Conservation (phyloP, 139 green algal genomes). For the Picochlorum sp. region DNA sequence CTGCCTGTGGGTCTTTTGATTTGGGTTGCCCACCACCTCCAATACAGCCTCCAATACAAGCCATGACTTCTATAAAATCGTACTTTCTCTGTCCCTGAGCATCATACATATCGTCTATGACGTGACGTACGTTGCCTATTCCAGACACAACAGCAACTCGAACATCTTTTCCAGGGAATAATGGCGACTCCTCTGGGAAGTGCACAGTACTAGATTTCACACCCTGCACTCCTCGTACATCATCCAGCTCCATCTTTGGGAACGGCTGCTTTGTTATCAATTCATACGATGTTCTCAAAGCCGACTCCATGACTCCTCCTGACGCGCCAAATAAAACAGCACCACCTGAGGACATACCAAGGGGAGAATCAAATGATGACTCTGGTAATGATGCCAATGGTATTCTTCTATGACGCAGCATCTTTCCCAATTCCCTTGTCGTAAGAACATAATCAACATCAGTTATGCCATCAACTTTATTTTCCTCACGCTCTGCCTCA, state of each 20-base stretch:
- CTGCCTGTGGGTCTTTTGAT: constrained; percentile 39
- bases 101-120: constrained; percentile 36
- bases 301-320: constrained; percentile 66
- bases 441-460: constrained; percentile 68
- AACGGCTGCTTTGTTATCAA: constrained; percentile 29
- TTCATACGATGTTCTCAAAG: constrained; percentile 56
- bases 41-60: constrained; percentile 42
- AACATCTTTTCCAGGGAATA: constrained; percentile 19
- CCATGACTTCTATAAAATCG: constrained; percentile 51
- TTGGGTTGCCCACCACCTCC: constrained; percentile 61
- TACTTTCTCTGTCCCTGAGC: constrained; percentile 18
- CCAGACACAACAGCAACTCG: constrained; percentile 55
- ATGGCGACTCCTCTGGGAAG: constrained; percentile 14
- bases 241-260: constrained; percentile 19
- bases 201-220: constrained; percentile 45
- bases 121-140: constrained; percentile 56
- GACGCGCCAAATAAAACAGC: constrained; percentile 55
- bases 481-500: constrained; percentile 48
- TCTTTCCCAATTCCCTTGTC: constrained; percentile 47
- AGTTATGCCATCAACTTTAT: constrained; percentile 1
- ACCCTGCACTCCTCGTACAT: constrained; percentile 48
- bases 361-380: constrained; percentile 38
- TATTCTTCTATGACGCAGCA: constrained; percentile 37
- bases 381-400: constrained; percentile 32
- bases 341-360: constrained; percentile 38